Evolutionary conservation across 2,329 filamentous ascomycete genomes (phyloP), one percentile per base, ranked within the genome.

Genomic region (Torrubiellomyces zombiae): DNA sequence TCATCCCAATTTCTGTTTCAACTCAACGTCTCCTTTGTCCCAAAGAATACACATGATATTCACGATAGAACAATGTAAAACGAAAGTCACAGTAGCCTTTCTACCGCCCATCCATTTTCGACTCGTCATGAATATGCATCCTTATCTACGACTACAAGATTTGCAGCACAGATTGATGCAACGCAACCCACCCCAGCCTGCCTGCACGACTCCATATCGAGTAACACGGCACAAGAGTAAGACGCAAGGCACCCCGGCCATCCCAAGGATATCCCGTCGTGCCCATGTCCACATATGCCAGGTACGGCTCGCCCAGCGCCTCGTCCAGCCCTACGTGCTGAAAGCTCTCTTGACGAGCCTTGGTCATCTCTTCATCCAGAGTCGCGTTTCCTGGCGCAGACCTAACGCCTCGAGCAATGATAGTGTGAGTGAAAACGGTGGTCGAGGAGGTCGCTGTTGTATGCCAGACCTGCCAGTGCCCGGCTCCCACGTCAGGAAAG

Each of bases 191-290:
- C 13, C 36, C 36, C 12, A 56, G 28, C 16, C 42, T 37, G 15
- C 45, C 46, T 9, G 26, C 21, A 9, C 35, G 26, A 7, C 44
- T 44, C 50, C 50, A 51, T 8, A 54, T 37, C 5, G 51, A 53
- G 26, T 33, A 37, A 26, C 51, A 55, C n/a, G 51, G 51, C 12
- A 55, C 34, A 5, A 42, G 26, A 3, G 44, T 39, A 22, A 37
- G 12, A 23, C 21, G 7, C 24, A 16, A 17, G 24, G 14, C 3
- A 27, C 18, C 19, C 18, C 21, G 3, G 20, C 20, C 27, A 5
- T 26, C 21, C 42, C 40, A 43, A 6, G 29, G 9, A 6, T 28
- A 29, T 10, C 24, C 27, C 8, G 34, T 29, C 24, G 35, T 34
- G 9, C 24, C 24, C n/a, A 34, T 21, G 23, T 50, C 47, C 19